A percentile compares a stretch with the other conserved stretches of the same genome.
phyloP scores from a whole-genome alignment of 177 flowering plant species.

The Vitis hybrid region DNA sequence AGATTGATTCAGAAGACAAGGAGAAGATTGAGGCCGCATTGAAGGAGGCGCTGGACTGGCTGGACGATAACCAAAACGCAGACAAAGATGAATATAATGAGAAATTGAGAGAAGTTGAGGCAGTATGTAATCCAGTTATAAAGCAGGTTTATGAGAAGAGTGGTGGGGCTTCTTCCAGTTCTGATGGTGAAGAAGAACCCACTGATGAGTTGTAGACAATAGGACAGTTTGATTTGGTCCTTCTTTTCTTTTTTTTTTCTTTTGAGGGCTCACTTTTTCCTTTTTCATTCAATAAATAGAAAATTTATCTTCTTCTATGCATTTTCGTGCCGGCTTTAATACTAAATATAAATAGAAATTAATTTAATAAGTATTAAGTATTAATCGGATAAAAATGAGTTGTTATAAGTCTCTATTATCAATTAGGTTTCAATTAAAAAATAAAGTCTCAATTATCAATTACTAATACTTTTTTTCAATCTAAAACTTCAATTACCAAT shows the following conservation, averaged over 20 bases:
- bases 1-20: slow-evolving; percentile 49
- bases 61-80: slow-evolving; percentile 52
- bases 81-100: slow-evolving; percentile 60
- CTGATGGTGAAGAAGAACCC: slow-evolving; percentile 25
- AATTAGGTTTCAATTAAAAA: too few relatives aligned
- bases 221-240: too few relatives aligned
- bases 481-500: too few relatives aligned
- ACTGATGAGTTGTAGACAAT: slow-evolving; percentile 36
- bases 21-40: slow-evolving; percentile 45
- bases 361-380: too few relatives aligned
- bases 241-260: slow-evolving; percentile 2
- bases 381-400: fast-evolving
- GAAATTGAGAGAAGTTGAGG: slow-evolving; percentile 57
- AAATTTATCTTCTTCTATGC: too few relatives aligned
- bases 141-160: slow-evolving; percentile 43
- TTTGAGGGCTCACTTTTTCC: not conserved
- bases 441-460: fast-evolving
- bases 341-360: too few relatives aligned
- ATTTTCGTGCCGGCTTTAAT: too few relatives aligned
- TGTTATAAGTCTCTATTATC: too few relatives aligned
- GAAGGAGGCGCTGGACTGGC: slow-evolving; percentile 59
- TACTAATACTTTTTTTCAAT: too few relatives aligned
- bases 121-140: slow-evolving; percentile 51
- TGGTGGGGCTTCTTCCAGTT: slow-evolving; percentile 25
- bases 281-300: not conserved